Conservation (phyloP, 2,329 filamentous ascomycete genomes). For the Arachnomyces sp. region DNA sequence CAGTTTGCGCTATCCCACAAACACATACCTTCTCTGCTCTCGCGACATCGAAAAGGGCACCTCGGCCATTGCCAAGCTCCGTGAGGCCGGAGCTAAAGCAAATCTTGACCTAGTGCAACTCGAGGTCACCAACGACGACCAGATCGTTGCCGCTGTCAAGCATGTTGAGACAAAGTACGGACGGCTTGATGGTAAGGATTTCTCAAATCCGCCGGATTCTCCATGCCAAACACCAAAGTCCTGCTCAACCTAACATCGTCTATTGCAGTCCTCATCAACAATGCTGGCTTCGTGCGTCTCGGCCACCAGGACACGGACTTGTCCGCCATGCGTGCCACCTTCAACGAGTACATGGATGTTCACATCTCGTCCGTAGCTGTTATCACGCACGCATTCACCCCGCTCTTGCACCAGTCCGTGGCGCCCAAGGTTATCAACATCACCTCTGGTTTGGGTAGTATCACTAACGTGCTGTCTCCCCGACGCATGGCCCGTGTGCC, state of each 20-base stretch:
- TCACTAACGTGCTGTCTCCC: constrained; percentile 13
- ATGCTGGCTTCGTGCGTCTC: constrained; percentile 28
- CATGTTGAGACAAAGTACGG: constrained; percentile 17
- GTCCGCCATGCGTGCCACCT: constrained; percentile 24
- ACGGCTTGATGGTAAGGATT: constrained; percentile 20
- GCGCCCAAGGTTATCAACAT: constrained; percentile 27
- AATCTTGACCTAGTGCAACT: constrained; percentile 18
- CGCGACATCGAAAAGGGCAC: constrained; percentile 18
- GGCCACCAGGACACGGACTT: constrained; percentile 18
- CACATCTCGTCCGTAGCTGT: constrained; percentile 41
- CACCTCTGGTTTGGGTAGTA: constrained; percentile 22
- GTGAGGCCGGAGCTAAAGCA: constrained; percentile 12
- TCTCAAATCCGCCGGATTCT: too few species aligned
- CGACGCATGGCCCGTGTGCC: constrained; percentile 18
- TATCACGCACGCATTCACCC: constrained; percentile 22
- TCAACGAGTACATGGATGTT: constrained; percentile 29
- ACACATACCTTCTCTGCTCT: constrained; percentile 25
- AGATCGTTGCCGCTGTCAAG: constrained; percentile 16
- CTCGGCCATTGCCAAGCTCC: constrained; percentile 20
- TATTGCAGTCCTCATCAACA: constrained; percentile 33
- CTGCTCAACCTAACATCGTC: neutral
- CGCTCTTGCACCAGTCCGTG: constrained; percentile 19
- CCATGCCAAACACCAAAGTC: neutral
- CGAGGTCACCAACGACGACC: constrained; percentile 22
- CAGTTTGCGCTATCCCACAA: constrained; percentile 14